Evolutionary conservation across 192 early-diverging fungal species (phyloP).

Genomic region (Coemansia sp.): DNA sequence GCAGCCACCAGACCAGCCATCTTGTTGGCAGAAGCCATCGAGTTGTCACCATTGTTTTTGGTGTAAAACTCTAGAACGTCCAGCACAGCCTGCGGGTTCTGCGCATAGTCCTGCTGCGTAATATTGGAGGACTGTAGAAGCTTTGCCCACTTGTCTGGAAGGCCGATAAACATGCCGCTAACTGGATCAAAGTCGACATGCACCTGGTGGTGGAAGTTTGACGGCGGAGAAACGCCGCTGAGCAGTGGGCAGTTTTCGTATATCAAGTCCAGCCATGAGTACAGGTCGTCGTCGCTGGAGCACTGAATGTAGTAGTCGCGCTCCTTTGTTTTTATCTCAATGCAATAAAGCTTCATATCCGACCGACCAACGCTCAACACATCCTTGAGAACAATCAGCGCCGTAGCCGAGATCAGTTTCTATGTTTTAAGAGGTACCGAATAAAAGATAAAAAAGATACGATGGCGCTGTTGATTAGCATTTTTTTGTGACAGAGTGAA

Average conservation of each 20-base stretch:
- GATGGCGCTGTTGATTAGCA: conserved; percentile 1
- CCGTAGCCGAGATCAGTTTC: conserved; percentile 72
- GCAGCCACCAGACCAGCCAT: conserved; percentile 58
- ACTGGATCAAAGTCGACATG: conserved; percentile 63
- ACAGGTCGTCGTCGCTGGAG: conserved; percentile 95
- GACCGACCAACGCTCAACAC: conserved; percentile 85
- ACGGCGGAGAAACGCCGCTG: conserved; percentile 57
- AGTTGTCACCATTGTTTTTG: conserved; percentile 65
- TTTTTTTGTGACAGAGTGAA: no score
- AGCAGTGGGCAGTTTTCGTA: conserved; percentile 67
- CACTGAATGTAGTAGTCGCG: conserved; percentile 91
- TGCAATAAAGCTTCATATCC: conserved; percentile 90
- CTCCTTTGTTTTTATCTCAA: conserved; percentile 92
- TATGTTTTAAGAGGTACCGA: conserved; percentile 10
- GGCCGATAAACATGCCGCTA: conserved; percentile 66
- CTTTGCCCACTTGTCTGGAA: conserved; percentile 95
- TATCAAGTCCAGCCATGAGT: conserved; percentile 98
- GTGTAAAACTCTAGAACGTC: conserved; percentile 99
- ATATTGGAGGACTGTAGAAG: conserved; percentile 92
- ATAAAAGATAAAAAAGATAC: background rate
- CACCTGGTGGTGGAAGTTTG: conserved; percentile 61
- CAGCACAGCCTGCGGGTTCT: conserved; percentile 97
- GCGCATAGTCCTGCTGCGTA: conserved; percentile 96
- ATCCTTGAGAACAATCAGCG: conserved; percentile 90
- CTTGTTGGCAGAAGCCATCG: conserved; percentile 52